Percentiles rank a stretch among this genome's conserved stretches.
phyloP scores from a whole-genome alignment of 2,329 filamentous ascomycete species.

The Verticillium isaacii region DNA sequence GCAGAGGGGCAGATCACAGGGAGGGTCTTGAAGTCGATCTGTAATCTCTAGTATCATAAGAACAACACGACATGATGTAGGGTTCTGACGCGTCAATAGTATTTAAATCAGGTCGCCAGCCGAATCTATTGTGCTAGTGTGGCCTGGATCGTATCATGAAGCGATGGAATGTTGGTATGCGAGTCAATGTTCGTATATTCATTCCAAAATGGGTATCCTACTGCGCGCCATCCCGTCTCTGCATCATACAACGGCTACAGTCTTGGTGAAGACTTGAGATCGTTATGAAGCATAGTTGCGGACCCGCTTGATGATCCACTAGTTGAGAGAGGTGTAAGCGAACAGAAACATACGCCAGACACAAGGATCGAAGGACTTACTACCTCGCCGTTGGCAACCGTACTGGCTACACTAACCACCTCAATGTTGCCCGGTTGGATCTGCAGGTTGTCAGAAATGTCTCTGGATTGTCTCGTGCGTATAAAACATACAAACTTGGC shows the following conservation, averaged over 20 bases:
- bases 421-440: slow-evolving; percentile 77
- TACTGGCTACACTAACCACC: slow-evolving; percentile 67
- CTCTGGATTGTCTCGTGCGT: not conserved
- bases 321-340: not conserved
- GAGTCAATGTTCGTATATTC: not conserved
- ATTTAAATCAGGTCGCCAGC: too few relatives aligned
- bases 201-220: not conserved
- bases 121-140: too few relatives aligned
- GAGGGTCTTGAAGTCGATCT: too few relatives aligned
- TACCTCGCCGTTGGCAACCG: slow-evolving; percentile 83
- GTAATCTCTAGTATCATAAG: too few relatives aligned
- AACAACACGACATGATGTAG: too few relatives aligned
- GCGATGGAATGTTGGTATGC: too few relatives aligned
- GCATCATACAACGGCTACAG: not conserved
- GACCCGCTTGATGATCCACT: slow-evolving; percentile 63
- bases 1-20: too few relatives aligned
- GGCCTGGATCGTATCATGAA: too few relatives aligned
- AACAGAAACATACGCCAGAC: not conserved
- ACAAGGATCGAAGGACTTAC: slow-evolving; percentile 27
- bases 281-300: slow-evolving; percentile 32
- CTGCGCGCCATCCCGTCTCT: not conserved
- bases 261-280: not conserved
- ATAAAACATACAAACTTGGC: slow-evolving; percentile 55
- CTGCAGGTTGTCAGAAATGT: slow-evolving; percentile 28
- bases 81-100: too few relatives aligned